A percentile compares a stretch with the other conserved stretches of the same genome.
Conservation (phyloP, 140 eudicot species). For the Flaveria floridana region DNA sequence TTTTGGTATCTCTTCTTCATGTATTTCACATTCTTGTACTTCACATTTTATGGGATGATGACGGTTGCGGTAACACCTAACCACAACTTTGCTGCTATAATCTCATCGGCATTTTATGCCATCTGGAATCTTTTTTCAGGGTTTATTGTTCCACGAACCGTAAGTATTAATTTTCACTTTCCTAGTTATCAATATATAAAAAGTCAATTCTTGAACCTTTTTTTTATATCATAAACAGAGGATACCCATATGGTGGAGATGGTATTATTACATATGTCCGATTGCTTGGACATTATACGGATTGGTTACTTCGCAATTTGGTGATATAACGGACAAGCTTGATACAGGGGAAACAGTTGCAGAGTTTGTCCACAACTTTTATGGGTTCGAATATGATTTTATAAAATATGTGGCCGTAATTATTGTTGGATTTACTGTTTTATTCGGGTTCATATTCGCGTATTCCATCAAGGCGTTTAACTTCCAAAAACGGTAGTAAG, state of each 20-base stretch:
- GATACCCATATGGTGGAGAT: constrained; percentile 80
- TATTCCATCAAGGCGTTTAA: constrained; percentile 65
- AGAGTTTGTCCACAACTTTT: constrained; percentile 45
- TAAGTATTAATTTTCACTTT: constrained; percentile 34
- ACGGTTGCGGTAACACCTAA: constrained; percentile 70
- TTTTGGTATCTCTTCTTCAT: constrained; percentile 59
- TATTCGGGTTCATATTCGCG: constrained; percentile 65
- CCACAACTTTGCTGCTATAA: constrained; percentile 61
- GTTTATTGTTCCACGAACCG: constrained; percentile 64
- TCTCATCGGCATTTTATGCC: constrained; percentile 61
- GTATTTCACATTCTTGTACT: constrained; percentile 66
- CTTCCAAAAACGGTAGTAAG: constrained; percentile 64
- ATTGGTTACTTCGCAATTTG: constrained; percentile 59
- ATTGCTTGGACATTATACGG: constrained; percentile 69
- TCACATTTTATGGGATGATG: constrained; percentile 84
- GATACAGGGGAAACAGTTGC: constrained; percentile 51
- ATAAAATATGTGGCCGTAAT: constrained; percentile 53
- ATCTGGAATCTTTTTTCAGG: constrained; percentile 78
- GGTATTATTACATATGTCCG: constrained; percentile 65
- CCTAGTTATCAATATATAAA: not conserved
- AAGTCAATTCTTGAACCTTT: constrained; percentile 9
- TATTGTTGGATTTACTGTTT: constrained; percentile 44
- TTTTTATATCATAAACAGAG: constrained; percentile 42
- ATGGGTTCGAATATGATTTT: constrained; percentile 47
- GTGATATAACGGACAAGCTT: constrained; percentile 48